These are phyloP conservation scores for Chrysoporthe puriensis DNA, from an alignment of 2,329 filamentous ascomycete species.

Conservation along the genomic window DNA sequence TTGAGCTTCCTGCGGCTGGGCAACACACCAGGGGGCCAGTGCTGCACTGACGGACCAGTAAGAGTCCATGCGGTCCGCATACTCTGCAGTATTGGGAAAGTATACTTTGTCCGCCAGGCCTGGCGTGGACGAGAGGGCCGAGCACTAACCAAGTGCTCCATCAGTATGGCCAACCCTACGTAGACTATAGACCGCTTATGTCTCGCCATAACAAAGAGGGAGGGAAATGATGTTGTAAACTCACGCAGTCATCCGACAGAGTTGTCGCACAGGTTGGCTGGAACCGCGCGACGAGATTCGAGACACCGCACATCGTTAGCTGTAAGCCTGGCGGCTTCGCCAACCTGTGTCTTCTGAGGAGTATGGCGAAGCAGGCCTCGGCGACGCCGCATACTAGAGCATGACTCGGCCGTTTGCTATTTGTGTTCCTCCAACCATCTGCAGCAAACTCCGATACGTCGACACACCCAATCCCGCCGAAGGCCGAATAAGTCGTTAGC, in stretches of 20 bases:
- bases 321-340: background rate
- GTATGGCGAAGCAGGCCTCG: background rate
- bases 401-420: background rate
- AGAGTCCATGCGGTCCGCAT: constrained; percentile 37
- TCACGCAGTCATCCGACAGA: constrained; percentile 3
- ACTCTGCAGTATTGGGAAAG: constrained; percentile 35
- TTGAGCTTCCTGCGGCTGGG: constrained; percentile 37
- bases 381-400: background rate
- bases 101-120: constrained; percentile 38
- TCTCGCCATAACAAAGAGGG: background rate
- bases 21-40: constrained; percentile 42
- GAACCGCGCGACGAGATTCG: constrained; percentile 8
- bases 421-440: background rate
- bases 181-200: background rate
- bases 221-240: background rate
- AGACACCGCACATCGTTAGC: background rate
- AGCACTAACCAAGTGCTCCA: constrained; percentile 33
- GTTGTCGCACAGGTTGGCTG: background rate
- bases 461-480: background rate
- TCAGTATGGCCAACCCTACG: background rate
- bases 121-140: constrained; percentile 31
- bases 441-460: background rate
- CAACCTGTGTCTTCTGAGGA: background rate
- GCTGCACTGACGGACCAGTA: constrained; percentile 45
- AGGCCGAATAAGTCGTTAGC: background rate